phyloP scores from a whole-genome alignment of 495 filamentous ascomycete species.

The Barbatosphaeria neglecta region DNA sequence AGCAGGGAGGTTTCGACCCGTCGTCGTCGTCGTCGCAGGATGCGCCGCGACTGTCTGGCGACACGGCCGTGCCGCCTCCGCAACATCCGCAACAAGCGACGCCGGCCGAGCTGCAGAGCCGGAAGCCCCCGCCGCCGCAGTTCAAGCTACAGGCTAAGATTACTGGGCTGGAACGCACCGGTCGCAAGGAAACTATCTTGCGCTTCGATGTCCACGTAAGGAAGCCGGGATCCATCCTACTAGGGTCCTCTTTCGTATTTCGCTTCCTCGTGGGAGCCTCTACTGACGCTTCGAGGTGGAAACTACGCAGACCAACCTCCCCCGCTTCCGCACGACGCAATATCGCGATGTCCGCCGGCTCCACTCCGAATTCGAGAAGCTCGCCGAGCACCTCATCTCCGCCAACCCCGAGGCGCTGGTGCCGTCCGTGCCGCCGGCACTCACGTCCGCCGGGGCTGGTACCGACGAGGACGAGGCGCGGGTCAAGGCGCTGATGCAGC shows the following conservation, averaged over 20 bases:
- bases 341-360: constrained; percentile 93
- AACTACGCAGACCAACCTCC: constrained; percentile 95
- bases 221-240: constrained; percentile 1
- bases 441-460: constrained; percentile 87
- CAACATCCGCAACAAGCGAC: constrained; percentile 7
- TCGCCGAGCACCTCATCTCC: constrained; percentile 87
- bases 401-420: constrained; percentile 96
- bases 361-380: constrained; percentile 89
- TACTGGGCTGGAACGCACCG: constrained; percentile 80
- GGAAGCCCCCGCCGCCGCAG: constrained; percentile 44
- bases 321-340: constrained; percentile 92
- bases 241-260: background rate
- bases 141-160: constrained; percentile 91
- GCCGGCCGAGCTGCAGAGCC: constrained; percentile 9
- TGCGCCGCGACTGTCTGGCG: constrained; percentile 1
- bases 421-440: constrained; percentile 81
- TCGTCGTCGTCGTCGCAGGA: too few species aligned
- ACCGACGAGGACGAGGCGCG: constrained; percentile 93
- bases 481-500: constrained; percentile 78
- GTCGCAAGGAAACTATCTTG: constrained; percentile 89
- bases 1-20: too few species aligned
- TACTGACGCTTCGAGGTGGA: constrained; percentile 3
- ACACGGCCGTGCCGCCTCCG: background rate
- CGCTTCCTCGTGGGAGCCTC: too few species aligned
- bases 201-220: constrained; percentile 95